Percentiles rank a stretch among this genome's conserved stretches.
These are phyloP conservation scores for Auriculariales sp. DNA, from an alignment of 768 basidiomycete species.

Conservation along the genomic window DNA sequence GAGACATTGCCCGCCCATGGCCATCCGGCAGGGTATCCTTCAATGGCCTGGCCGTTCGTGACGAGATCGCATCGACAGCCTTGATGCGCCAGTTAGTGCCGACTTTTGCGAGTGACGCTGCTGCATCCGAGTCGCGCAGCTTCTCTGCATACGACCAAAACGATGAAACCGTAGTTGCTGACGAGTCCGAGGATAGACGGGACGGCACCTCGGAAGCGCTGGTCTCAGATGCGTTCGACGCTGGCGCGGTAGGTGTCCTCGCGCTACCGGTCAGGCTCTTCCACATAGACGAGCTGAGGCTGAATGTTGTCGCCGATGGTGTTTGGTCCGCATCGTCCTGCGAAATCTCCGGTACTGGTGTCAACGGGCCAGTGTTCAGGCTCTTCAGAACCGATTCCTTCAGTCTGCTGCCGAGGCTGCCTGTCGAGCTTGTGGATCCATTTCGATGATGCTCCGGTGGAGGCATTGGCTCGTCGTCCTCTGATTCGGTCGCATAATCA, in stretches of 20 bases:
- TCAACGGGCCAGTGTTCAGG: conserved; percentile 14
- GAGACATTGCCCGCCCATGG: background rate
- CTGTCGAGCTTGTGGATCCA: background rate
- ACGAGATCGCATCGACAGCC: conserved; percentile 15
- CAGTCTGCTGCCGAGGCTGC: conserved; percentile 14
- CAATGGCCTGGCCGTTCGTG: background rate
- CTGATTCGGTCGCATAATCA: background rate
- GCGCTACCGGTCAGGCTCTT: background rate
- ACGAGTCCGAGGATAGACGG: background rate
- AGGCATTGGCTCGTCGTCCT: conserved; percentile 2
- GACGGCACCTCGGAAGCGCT: conserved; percentile 9
- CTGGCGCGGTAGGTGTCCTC: background rate
- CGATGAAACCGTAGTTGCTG: conserved; percentile 15
- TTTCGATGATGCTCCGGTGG: conserved; percentile 1
- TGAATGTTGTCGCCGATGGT: conserved; percentile 25
- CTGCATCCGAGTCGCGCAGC: conserved; percentile 55
- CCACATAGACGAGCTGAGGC: background rate
- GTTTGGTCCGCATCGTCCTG: conserved; percentile 24
- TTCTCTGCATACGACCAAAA: conserved; percentile 64
- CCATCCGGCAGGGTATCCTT: background rate
- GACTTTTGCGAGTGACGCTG: conserved; percentile 55
- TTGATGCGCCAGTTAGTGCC: conserved; percentile 66
- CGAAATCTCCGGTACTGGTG: background rate
- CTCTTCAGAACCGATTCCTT: conserved; percentile 16
- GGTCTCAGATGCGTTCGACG: conserved; percentile 2